Conservation (phyloP, 768 basidiomycete genomes). For the Leucocoprinus sp. region DNA sequence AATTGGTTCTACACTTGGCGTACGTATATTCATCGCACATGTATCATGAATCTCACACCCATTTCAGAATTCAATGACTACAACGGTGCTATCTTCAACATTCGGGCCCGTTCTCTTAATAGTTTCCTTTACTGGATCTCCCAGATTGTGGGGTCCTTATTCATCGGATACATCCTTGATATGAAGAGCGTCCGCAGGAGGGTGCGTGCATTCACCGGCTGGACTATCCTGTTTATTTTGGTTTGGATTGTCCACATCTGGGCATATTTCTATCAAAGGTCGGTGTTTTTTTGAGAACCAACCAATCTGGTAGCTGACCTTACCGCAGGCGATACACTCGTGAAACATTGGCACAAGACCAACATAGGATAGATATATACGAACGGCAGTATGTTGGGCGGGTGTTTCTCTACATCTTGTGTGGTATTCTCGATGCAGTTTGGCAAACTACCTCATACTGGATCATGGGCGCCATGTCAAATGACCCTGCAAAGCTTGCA, state of each 20-base stretch:
- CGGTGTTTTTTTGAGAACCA: conserved; percentile 14
- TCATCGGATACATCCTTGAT: conserved; percentile 67
- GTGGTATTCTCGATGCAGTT: conserved; percentile 71
- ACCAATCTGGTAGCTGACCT: not conserved
- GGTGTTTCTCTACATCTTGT: conserved; percentile 61
- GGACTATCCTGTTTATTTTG: conserved; percentile 52
- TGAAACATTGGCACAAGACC: conserved; percentile 28
- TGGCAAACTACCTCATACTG: conserved; percentile 83
- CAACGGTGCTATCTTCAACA: conserved; percentile 75
- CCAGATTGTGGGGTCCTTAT: conserved; percentile 68
- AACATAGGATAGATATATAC: conserved; percentile 49
- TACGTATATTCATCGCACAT: conserved; percentile 24
- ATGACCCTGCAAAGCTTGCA: conserved; percentile 72
- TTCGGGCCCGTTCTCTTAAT: conserved; percentile 70
- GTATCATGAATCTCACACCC: conserved; percentile 3
- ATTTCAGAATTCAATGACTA: conserved; percentile 66
- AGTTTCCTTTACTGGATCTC: conserved; percentile 74
- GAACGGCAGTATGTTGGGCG: conserved; percentile 46
- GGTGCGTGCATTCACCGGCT: conserved; percentile 62
- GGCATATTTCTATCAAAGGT: conserved; percentile 75
- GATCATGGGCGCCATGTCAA: conserved; percentile 83
- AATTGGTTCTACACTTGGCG: conserved; percentile 89
- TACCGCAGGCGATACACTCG: conserved; percentile 50
- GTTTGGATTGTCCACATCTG: conserved; percentile 67
- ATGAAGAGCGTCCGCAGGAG: conserved; percentile 47